These are phyloP conservation scores for Ophiostoma himal-ulmi DNA, from an alignment of 2,329 filamentous ascomycete species.

Conservation along the genomic window DNA sequence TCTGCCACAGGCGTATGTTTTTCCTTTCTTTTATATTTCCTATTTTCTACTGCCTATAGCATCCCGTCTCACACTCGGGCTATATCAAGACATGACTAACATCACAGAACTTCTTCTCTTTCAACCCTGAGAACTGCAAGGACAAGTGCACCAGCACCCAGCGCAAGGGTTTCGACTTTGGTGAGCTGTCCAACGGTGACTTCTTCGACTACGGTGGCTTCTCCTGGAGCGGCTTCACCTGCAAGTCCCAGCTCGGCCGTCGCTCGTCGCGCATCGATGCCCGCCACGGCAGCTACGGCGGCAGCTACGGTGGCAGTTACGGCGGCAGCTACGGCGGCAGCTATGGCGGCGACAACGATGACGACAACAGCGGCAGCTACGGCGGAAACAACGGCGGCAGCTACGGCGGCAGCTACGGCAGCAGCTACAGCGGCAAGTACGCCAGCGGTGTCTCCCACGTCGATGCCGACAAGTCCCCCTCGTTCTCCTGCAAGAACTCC, in stretches of 20 bases:
- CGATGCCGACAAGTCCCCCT: constrained; percentile 47
- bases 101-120: constrained; percentile 36
- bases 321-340: constrained; percentile 45
- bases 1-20: constrained; percentile 38
- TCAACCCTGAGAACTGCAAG: constrained; percentile 64
- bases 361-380: no score
- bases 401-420: no score
- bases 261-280: constrained; percentile 48
- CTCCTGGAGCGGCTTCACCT: constrained; percentile 66
- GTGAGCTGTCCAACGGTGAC: constrained; percentile 52
- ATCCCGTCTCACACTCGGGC: no score
- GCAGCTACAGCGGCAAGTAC: constrained; percentile 43
- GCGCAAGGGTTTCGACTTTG: constrained; percentile 65
- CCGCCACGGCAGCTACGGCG: constrained; percentile 33
- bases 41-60: not conserved
- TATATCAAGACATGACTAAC: not conserved
- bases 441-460: constrained; percentile 51
- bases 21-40: constrained; percentile 12
- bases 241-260: constrained; percentile 56
- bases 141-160: constrained; percentile 73
- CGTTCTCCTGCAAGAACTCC: constrained; percentile 48
- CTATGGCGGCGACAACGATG: constrained; percentile 21
- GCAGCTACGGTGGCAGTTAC: constrained; percentile 46
- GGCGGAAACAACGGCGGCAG: no score
- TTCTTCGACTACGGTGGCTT: constrained; percentile 67